Conservation (phyloP, 305 asterid species). For the Stenogyne calaminthoides region DNA sequence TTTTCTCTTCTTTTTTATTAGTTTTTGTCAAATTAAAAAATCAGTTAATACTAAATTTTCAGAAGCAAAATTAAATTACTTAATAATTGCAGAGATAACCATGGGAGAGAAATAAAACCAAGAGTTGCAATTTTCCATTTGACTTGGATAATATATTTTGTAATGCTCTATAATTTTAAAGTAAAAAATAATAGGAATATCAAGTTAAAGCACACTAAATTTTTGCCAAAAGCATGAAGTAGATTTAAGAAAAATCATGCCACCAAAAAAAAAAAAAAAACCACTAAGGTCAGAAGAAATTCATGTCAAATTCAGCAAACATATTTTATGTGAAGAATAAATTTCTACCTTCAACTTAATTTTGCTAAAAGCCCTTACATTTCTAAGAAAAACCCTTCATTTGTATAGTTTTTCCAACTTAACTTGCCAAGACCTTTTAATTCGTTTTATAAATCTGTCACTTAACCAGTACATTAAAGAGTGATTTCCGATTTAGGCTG, state of each 20-base stretch:
- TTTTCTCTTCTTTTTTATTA: background rate
- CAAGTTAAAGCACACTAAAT: background rate
- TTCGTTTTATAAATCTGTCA: conserved; percentile 1
- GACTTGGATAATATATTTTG: background rate
- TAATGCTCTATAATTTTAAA: background rate
- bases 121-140: background rate
- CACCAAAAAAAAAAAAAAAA: background rate
- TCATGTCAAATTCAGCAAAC: background rate
- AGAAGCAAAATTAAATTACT: background rate
- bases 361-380: conserved; percentile 6
- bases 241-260: background rate
- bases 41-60: background rate
- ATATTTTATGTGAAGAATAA: background rate
- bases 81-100: background rate
- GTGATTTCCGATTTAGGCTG: conserved; percentile 3
- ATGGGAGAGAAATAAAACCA: background rate
- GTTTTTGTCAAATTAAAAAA: background rate
- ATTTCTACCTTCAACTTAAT: background rate
- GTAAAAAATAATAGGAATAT: background rate
- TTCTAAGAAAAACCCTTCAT: background rate
- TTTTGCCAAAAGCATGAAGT: background rate
- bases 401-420: conserved; percentile 1
- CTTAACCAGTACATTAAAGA: conserved; percentile 1
- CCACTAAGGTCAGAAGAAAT: background rate
- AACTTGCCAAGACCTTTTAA: conserved; percentile 8